Evolutionary conservation across 2,329 filamentous ascomycete genomes (phyloP).

Genomic region (Pyrenophora seminiperda): DNA sequence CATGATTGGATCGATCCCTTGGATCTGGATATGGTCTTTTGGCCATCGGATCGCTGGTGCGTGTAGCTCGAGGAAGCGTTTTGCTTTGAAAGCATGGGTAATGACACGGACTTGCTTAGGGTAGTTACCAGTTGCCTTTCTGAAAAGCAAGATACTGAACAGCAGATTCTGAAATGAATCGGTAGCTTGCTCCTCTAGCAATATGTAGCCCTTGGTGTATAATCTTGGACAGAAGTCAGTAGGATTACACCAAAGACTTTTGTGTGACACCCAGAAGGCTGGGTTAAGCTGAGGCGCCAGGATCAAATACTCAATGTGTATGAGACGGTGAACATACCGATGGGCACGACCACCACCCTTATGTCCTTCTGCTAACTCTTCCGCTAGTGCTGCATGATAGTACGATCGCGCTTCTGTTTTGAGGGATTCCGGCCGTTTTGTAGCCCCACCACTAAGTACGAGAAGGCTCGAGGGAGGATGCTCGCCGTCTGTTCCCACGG

Average conservation of each 20-base stretch:
- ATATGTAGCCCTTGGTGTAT: constrained; percentile 53
- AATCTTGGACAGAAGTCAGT: constrained; percentile 11
- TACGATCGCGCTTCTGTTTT: constrained; percentile 47
- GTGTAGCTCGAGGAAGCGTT: constrained; percentile 50
- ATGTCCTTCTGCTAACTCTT: constrained; percentile 30
- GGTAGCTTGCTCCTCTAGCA: constrained; percentile 72
- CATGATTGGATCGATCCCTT: constrained; percentile 55
- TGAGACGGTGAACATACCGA: constrained; percentile 6
- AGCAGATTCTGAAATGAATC: constrained; percentile 87
- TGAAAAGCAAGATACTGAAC: constrained; percentile 69
- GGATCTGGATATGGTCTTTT: constrained; percentile 46
- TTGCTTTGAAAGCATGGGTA: constrained; percentile 56
- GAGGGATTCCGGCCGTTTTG: constrained; percentile 33
- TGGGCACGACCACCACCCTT: constrained; percentile 30
- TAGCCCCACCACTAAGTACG: constrained; percentile 72
- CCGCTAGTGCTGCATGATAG: constrained; percentile 41
- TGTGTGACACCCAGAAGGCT: too few species aligned
- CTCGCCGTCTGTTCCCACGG: constrained; percentile 51
- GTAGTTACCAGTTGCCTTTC: constrained; percentile 46
- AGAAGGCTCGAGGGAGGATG: constrained; percentile 53
- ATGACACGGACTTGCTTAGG: constrained; percentile 51
- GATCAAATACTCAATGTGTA: too few species aligned
- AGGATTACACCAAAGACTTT: neutral
- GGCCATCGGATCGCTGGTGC: constrained; percentile 54
- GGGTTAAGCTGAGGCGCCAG: too few species aligned